phyloP scores from a whole-genome alignment of 1,284 basidiomycete species.

The Cryptococcus sp. region DNA sequence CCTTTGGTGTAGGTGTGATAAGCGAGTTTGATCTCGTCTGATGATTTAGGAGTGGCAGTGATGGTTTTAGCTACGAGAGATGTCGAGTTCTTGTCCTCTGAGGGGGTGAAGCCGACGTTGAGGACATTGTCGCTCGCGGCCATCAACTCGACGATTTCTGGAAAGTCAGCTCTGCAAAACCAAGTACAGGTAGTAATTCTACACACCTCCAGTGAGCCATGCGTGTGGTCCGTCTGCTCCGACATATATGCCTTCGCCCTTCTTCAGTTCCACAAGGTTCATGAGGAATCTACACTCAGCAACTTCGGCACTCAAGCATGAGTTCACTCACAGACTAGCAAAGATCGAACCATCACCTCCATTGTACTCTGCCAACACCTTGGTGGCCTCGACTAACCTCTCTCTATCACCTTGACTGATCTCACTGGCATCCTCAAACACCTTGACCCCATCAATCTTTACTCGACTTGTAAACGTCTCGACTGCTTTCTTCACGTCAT shows the following conservation, averaged over 20 bases:
- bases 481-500: constrained; percentile 15
- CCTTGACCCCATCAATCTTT: constrained; percentile 16
- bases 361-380: constrained; percentile 24
- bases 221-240: constrained; percentile 37
- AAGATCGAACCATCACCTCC: constrained; percentile 29
- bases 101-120: constrained; percentile 42
- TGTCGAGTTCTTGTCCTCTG: constrained; percentile 30
- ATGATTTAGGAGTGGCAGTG: constrained; percentile 18
- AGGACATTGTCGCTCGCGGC: constrained; percentile 46
- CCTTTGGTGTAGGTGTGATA: constrained; percentile 11
- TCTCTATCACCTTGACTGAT: constrained; percentile 14
- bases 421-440: constrained; percentile 10
- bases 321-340: constrained; percentile 19
- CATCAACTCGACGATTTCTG: constrained; percentile 30
- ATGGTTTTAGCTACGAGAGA: constrained; percentile 24
- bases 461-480: constrained; percentile 18
- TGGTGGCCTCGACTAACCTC: constrained; percentile 20
- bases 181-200: background rate
- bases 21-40: constrained; percentile 10
- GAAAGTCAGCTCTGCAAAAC: background rate
- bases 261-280: constrained; percentile 36
- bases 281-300: constrained; percentile 27
- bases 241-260: constrained; percentile 36
- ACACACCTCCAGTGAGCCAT: constrained; percentile 29
- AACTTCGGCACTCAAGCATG: background rate